Conservation (phyloP, 306 rosid species). For the Gastrolobium bilobum region DNA sequence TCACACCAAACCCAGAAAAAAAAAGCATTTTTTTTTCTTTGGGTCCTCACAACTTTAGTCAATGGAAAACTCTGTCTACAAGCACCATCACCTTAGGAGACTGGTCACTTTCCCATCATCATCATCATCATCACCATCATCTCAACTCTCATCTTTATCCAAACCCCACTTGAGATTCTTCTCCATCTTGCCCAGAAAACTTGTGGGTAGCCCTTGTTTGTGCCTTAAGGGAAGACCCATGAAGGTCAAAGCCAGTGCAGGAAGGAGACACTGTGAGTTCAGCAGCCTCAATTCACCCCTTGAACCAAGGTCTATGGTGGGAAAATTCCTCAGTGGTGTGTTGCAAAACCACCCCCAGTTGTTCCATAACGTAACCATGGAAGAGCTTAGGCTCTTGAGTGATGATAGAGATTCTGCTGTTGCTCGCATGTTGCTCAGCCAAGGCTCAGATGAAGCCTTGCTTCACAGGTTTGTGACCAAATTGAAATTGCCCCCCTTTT, state of each 20-base stretch:
- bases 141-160: not conserved
- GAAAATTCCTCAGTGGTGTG: slow-evolving; percentile 66
- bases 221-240: not conserved
- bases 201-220: not conserved
- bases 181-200: not conserved
- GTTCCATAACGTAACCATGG: slow-evolving; percentile 60
- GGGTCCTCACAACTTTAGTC: not conserved
- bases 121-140: not conserved
- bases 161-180: slow-evolving; percentile 21
- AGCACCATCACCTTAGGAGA: slow-evolving; percentile 1
- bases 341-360: slow-evolving; percentile 76
- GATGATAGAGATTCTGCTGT: slow-evolving; percentile 65
- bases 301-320: slow-evolving; percentile 66
- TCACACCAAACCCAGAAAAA: not conserved
- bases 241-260: slow-evolving; percentile 44
- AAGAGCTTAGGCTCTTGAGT: slow-evolving; percentile 65
- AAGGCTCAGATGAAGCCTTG: slow-evolving; percentile 61
- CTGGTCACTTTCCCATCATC: slow-evolving; percentile 18
- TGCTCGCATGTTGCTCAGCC: slow-evolving; percentile 57
- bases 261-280: slow-evolving; percentile 51
- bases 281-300: slow-evolving; percentile 76
- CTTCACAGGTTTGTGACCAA: slow-evolving; percentile 69
- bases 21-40: no score
- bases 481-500: not conserved
- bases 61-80: slow-evolving; percentile 48